phyloP scores from a whole-genome alignment of 768 basidiomycete genomes.

The Asterophora lycoperdoides region DNA sequence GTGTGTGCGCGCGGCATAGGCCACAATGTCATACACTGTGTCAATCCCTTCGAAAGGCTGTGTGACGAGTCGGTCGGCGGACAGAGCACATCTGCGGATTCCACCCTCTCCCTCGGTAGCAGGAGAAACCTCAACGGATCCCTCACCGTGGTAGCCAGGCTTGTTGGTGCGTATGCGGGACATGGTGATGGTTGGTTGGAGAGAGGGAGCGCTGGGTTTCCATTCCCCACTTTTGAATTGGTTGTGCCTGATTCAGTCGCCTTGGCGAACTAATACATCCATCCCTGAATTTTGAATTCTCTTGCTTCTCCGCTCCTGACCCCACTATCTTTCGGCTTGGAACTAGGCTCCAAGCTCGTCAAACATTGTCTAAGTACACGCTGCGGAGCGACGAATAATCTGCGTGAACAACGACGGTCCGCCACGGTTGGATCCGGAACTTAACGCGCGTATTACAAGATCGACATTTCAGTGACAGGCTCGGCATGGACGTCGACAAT shows the following conservation, averaged over 20 bases:
- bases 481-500: too few species aligned
- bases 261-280: not conserved
- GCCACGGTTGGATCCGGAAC: too few species aligned
- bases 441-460: too few species aligned
- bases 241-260: not conserved
- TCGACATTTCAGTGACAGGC: too few species aligned
- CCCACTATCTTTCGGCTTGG: too few species aligned
- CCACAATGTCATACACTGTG: conserved; percentile 76
- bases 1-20: conserved; percentile 70
- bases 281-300: not conserved
- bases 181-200: conserved; percentile 18
- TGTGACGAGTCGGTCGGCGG: conserved; percentile 53
- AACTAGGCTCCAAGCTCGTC: too few species aligned
- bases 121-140: conserved; percentile 58
- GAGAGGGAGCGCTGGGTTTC: not conserved
- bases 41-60: conserved; percentile 73
- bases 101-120: conserved; percentile 45
- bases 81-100: conserved; percentile 53
- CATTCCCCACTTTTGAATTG: conserved; percentile 8
- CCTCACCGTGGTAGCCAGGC: conserved; percentile 50
- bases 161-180: conserved; percentile 34
- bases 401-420: too few species aligned
- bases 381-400: too few species aligned
- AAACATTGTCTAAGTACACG: too few species aligned
- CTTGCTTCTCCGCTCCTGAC: too few species aligned